A percentile compares a stretch with the other conserved stretches of the same genome.
phyloP scores from a whole-genome alignment of 75 land plant genomes.

The Cryptomeria japonica region DNA sequence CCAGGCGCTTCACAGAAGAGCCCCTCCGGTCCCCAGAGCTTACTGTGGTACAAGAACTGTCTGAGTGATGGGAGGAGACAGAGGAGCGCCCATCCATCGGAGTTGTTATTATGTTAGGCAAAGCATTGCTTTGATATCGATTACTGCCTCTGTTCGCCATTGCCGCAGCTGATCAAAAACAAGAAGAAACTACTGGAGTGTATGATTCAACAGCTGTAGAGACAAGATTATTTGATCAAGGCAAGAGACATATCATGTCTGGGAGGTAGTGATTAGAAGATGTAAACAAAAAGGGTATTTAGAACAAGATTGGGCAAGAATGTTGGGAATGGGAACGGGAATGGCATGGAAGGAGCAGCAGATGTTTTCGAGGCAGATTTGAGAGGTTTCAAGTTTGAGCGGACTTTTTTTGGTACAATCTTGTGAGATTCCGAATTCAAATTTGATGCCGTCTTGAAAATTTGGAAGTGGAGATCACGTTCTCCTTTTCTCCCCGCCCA shows the following conservation, averaged over 20 bases:
- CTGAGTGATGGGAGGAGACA: neutral
- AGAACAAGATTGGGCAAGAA: neutral
- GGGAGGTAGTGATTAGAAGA: neutral
- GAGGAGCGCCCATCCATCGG: slow-evolving; percentile 8
- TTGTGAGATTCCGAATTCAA: neutral
- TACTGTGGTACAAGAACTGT: neutral
- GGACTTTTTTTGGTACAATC: neutral
- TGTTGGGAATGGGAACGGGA: neutral
- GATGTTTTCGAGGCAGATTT: neutral
- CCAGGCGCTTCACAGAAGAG: slow-evolving; percentile 9
- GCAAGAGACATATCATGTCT: neutral
- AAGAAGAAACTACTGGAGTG: too few species aligned
- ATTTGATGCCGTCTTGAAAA: neutral
- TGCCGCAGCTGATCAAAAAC: neutral
- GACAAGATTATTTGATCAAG: neutral
- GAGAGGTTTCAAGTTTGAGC: neutral
- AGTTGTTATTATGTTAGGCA: neutral
- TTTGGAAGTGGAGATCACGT: neutral
- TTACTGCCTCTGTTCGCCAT: slow-evolving; percentile 4
- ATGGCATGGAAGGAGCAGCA: neutral
- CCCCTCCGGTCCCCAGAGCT: neutral
- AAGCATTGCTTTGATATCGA: slow-evolving; percentile 3
- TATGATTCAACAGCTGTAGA: neutral
- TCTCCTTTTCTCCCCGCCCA: neutral
- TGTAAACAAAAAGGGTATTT: neutral